Evolutionary conservation across 148 eudicot genomes (phyloP).

Genomic region (Gaultheria prostrata): DNA sequence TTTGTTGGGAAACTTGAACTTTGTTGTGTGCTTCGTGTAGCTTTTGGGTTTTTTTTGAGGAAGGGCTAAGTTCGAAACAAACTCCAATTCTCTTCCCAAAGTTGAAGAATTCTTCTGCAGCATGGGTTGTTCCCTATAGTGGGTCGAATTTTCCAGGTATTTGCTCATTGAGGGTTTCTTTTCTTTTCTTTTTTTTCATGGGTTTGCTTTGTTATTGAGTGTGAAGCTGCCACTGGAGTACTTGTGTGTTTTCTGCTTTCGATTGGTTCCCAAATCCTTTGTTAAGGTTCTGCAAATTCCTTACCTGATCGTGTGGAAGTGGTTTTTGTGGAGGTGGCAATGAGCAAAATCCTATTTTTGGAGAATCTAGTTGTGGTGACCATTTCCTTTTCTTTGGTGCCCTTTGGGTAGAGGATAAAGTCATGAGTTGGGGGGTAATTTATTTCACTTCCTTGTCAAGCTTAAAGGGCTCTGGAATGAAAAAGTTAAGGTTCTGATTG

Average conservation of each 20-base stretch:
- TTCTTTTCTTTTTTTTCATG: not conserved
- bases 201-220: not conserved
- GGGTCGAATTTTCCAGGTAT: not conserved
- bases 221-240: not conserved
- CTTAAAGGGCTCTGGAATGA: not conserved
- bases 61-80: not conserved
- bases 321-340: not conserved
- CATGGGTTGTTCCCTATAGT: not conserved
- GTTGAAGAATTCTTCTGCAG: not conserved
- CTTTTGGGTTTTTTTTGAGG: no score
- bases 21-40: no score
- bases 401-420: slow-evolving; percentile 12
- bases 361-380: slow-evolving; percentile 14
- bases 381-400: slow-evolving; percentile 15
- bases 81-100: not conserved
- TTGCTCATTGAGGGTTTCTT: not conserved
- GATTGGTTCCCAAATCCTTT: not conserved
- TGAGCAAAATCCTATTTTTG: not conserved
- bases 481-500: slow-evolving; percentile 14
- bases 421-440: not conserved
- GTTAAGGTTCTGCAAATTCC: not conserved
- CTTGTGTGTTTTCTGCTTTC: not conserved
- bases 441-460: not conserved
- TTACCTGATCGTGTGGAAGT: not conserved
- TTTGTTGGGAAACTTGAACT: not conserved